Conservation (phyloP, 805 yeast genomes). For the Ogataea paraovalis region DNA sequence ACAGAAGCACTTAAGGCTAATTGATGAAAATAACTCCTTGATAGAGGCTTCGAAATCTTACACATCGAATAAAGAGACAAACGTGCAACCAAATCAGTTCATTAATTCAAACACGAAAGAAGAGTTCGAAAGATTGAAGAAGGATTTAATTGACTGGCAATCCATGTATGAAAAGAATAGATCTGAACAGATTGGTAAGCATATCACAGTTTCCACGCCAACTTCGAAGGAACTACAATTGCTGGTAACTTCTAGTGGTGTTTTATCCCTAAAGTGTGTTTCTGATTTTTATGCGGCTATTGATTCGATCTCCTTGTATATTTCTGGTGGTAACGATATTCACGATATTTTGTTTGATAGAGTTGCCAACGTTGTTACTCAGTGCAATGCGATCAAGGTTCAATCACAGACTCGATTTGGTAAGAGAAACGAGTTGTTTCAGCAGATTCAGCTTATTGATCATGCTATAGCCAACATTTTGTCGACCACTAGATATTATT, state of each 20-base stretch:
- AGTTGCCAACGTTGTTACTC: constrained; percentile 45
- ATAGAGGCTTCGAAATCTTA: neutral
- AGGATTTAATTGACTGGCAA: constrained; percentile 44
- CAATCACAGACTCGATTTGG: constrained; percentile 19
- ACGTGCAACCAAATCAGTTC: neutral
- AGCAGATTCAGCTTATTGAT: constrained; percentile 46
- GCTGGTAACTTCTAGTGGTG: constrained; percentile 5
- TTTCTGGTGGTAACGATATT: constrained; percentile 24
- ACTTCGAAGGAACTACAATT: neutral
- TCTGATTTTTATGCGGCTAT: constrained; percentile 44
- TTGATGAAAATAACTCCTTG: neutral
- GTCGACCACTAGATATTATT: constrained; percentile 71
- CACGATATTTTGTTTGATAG: constrained; percentile 45
- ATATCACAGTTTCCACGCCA: constrained; percentile 5
- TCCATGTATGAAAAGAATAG: constrained; percentile 47
- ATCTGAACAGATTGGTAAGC: constrained; percentile 15
- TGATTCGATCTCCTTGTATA: constrained; percentile 39
- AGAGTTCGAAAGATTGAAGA: constrained; percentile 6
- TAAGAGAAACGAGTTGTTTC: constrained; percentile 16
- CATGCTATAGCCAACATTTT: constrained; percentile 72
- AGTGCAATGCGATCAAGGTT: constrained; percentile 32
- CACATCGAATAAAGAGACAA: neutral
- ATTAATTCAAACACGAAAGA: neutral
- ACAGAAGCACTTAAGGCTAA: neutral
- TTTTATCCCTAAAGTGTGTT: constrained; percentile 29